Conservation (phyloP, 306 rosid genomes). For the Acacia melanoxylon region DNA sequence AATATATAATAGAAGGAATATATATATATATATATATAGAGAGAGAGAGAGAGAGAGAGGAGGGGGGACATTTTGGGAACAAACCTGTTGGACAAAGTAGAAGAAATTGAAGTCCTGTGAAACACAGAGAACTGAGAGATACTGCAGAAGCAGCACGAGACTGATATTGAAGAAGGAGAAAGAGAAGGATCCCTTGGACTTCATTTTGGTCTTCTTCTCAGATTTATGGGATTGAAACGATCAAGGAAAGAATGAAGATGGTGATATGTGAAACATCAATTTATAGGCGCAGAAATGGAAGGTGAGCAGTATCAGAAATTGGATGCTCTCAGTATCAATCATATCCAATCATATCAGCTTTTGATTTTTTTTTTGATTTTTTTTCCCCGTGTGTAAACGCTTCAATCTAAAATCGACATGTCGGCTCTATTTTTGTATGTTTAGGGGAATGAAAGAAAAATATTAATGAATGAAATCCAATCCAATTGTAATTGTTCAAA, state of each 20-base stretch:
- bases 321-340: not conserved
- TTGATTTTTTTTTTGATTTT: not conserved
- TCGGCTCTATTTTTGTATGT: not conserved
- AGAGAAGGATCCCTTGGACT: conserved; percentile 29
- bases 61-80: not conserved
- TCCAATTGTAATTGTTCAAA: not conserved
- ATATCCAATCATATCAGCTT: not conserved
- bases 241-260: not conserved
- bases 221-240: not conserved
- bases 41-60: too few relatives aligned
- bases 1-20: not conserved
- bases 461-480: not conserved
- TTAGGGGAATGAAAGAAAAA: not conserved
- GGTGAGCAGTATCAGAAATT: conserved; percentile 4
- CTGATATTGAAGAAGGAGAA: conserved; percentile 24
- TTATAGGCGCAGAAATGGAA: conserved; percentile 34
- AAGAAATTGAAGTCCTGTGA: conserved; percentile 74
- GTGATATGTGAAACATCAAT: not conserved
- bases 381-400: not conserved
- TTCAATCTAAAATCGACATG: not conserved
- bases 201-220: conserved; percentile 29
- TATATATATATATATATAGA: too few relatives aligned
- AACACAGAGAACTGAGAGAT: conserved; percentile 41
- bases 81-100: conserved; percentile 85
- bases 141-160: conserved; percentile 46